A percentile compares a stretch with the other conserved stretches of the same genome.
Evolutionary conservation across 164 flowering plant genomes (phyloP).

Genomic region (Umbilicus rupestris): DNA sequence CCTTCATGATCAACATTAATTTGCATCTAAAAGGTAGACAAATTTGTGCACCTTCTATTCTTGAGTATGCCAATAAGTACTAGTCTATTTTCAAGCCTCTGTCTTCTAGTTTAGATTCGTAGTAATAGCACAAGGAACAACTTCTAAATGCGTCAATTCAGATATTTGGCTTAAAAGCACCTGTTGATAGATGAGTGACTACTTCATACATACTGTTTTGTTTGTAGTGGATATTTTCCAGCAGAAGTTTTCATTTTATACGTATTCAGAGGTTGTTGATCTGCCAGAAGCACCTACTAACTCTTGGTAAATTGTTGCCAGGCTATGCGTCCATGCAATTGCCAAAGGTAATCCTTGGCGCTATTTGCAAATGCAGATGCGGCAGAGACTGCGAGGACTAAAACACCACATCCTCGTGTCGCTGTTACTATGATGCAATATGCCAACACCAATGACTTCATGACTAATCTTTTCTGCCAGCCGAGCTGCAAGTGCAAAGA

Average conservation of each 20-base stretch:
- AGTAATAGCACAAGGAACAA: background rate
- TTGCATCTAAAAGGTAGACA: background rate
- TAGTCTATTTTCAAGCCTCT: background rate
- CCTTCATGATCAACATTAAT: background rate
- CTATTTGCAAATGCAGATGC: too few relatives aligned
- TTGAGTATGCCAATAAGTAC: background rate
- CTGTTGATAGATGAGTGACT: background rate
- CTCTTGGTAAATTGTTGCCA: too few relatives aligned
- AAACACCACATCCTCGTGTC: too few relatives aligned
- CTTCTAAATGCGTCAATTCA: background rate
- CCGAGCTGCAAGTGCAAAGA: too few relatives aligned
- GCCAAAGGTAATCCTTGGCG: too few relatives aligned
- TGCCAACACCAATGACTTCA: too few relatives aligned
- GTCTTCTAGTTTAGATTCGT: background rate
- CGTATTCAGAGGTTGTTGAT: background rate
- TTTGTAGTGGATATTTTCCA: background rate
- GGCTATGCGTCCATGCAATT: too few relatives aligned
- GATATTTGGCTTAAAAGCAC: background rate
- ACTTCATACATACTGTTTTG: background rate
- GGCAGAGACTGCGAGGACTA: too few relatives aligned
- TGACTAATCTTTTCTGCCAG: too few relatives aligned
- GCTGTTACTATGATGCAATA: too few relatives aligned
- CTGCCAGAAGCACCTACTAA: background rate
- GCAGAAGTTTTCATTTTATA: background rate
- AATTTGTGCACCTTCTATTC: background rate